Evolutionary conservation across 2,329 filamentous ascomycete species (phyloP), one percentile per base, ranked within the genome.

Genomic region (Ophiocordyceps sinensis): DNA sequence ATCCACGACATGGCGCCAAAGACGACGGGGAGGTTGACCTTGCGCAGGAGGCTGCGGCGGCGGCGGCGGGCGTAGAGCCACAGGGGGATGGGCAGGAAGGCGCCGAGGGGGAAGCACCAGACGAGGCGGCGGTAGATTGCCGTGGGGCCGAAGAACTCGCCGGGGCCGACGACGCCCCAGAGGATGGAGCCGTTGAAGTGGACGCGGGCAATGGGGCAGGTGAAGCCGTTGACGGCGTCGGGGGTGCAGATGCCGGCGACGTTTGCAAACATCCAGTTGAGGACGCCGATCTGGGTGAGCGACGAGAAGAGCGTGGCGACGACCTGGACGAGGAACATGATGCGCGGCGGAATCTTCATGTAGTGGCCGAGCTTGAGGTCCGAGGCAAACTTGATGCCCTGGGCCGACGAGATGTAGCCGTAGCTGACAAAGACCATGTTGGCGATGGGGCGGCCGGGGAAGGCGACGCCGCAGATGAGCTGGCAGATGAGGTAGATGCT

Each of bases 341-440:
- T 78, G n/a, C 80, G 73, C 0, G 83, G 84, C 1, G 84, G 84
- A 13, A 89, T 84, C 59, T 88, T 87, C 82, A 88, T 87, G 61
- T 89, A 88, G 54, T 88, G 82, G 12, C 83, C 86, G 0, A 94
- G 73, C 60, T 94, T 94, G 39, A 94, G 70, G 57, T 94, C 86
- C 2, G 83, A 80, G 1, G 84, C 82, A 55, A 93, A 94, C 55
- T 93, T 91, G 58, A 93, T 82, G 26, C 86, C 86, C 62, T 94
- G 86, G 0, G 85, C 83, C 0, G 83, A 88, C 5, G 83, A 87
- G 54, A 91, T 91, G 60, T 91, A 93, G 46, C 85, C 85, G 56
- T 91, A 94, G 0, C 85, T 91, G 38, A 89, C 85, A 52, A 93
- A 94, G 30, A 93, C 84, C 86, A 93, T 93, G 59, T 93, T 91